Base-by-base conservation (phyloP, 257 asterid genomes). In the Nicotiana attenuata region DNA sequence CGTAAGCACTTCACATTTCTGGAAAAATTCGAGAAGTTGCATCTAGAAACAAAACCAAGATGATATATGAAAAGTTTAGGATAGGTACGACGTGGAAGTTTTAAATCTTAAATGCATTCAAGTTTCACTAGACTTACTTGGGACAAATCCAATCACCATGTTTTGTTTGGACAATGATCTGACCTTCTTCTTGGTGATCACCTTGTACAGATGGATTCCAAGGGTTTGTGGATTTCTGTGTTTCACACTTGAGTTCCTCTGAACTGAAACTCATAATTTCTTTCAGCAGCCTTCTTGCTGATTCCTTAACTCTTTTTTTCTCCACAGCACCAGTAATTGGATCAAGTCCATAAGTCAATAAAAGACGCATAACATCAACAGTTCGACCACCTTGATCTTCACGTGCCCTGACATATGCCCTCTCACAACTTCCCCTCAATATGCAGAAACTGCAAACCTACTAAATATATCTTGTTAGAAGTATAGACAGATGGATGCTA, bases 371-470 rank as follows among this genome's bases (percentile, higher is more conserved):
- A 47, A 92, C 93, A 85, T 96, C 99, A 81, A 93, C 95, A 1
- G 98, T 94, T 83, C 97, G 88, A 53, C 93, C 95, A 22, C 98
- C 93, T 90, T 89, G 94, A 85, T 90, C 92, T 71, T 86, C 90
- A 67, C 83, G 91, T 7, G 92, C 94, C 89, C 83, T 88, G 13
- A 91, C 88, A 85, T 87, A 94, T 68, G 98, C 99, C 88, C 97
- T 85, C 80, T 90, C 98, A 77, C 98, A 96, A 76, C 90, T 90
- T 77, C 98, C 98, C 91, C 98, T 93, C 87, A 96, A 83, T 68
- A 86, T 83, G 91, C 98, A 94, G 38, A 94, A 85, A 92, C 96
- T 91, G 92, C 98, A 96, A 82, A 92, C 97, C 98, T 96, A 88
- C 81, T 75, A 86, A 86, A 82, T 81, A 28, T 19, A 79, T 63